Base-by-base conservation (phyloP, 2,329 filamentous ascomycete genomes). In the Volutella citrinella region DNA sequence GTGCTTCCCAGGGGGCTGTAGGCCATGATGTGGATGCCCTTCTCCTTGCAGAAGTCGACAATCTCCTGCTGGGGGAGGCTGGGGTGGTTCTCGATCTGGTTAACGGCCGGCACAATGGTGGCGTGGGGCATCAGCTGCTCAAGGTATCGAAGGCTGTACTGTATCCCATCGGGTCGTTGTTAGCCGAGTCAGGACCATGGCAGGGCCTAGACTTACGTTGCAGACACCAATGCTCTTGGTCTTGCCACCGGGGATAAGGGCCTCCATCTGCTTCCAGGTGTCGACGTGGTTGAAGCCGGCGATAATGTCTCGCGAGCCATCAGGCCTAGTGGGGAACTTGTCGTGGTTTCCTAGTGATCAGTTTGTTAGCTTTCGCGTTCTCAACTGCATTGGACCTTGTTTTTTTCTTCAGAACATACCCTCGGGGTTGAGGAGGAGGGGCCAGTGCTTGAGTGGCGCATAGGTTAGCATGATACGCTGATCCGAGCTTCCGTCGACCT, bases 261-360 rank as follows among this genome's bases (percentile, higher is more conserved):
- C 73, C 68, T 88, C 84, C 74, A 88, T 81, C 58, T 74, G 75
- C 65, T 82, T 82, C 84, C 85, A 94, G 30, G 84, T 87, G 39
- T 86, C 72, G 45, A 85, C 66, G 60, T 91, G 85, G 49, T 79
- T 80, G 70, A 82, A 81, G 46, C 69, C 70, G 51, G 64, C 72
- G 55, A 84, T 71, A 34, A 93, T 77, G 59, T 94, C 87, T 44
- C 87, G 80, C 27, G 72, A 74, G 45, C 87, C 87, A 56, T 91
- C 82, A 11, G 78, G 66, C 32, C 78, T 77, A 60, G 81, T 88
- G 48, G 87, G 87, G 65, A 91, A 87, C 42, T 76, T 72, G 50
- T 84, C 80, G 57, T 85, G 70, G 66, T 85, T 84, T 44, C 80
- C 78, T 70, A 22, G n/a, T n/a, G n/a, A n/a, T n/a, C n/a, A n/a